These are phyloP conservation scores for Talaromyces ruber DNA, from an alignment of 495 filamentous ascomycete species.

Conservation along the genomic window DNA sequence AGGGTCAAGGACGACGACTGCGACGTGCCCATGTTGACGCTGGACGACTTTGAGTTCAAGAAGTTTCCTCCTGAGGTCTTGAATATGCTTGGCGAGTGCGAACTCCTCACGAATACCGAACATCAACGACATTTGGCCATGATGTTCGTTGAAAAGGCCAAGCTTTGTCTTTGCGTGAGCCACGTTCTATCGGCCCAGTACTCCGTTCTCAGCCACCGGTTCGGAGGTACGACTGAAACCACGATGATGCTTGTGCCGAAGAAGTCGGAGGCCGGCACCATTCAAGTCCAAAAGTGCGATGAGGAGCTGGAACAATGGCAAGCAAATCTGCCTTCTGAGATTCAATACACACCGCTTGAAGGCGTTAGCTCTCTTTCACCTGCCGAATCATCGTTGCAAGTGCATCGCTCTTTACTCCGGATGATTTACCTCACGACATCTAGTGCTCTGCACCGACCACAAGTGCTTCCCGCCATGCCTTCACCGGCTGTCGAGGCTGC, in stretches of 20 bases:
- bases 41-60: slow-evolving; percentile 76
- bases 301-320: slow-evolving; percentile 65
- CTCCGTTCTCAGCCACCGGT: slow-evolving; percentile 75
- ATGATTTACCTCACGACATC: slow-evolving; percentile 86
- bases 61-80: slow-evolving; percentile 53
- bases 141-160: slow-evolving; percentile 87
- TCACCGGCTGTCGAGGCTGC: slow-evolving; percentile 48
- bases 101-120: slow-evolving; percentile 51
- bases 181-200: slow-evolving; percentile 81
- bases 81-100: slow-evolving; percentile 57
- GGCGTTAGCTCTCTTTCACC: slow-evolving; percentile 29
- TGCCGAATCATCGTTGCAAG: slow-evolving; percentile 49
- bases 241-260: slow-evolving; percentile 88
- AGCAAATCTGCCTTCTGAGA: slow-evolving; percentile 56
- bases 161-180: slow-evolving; percentile 78
- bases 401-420: slow-evolving; percentile 71
- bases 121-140: slow-evolving; percentile 67
- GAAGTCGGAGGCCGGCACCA: slow-evolving; percentile 68
- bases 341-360: slow-evolving; percentile 42
- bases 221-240: slow-evolving; percentile 64
- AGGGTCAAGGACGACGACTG: slow-evolving; percentile 84
- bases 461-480: slow-evolving; percentile 69
- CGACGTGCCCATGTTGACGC: slow-evolving; percentile 77
- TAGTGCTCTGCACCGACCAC: slow-evolving; percentile 79
- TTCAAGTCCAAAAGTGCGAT: slow-evolving; percentile 66